Evolutionary conservation across 352 stramenopile genomes (phyloP), one percentile per base, ranked within the genome.

Genomic region (Lagenidium giganteum): DNA sequence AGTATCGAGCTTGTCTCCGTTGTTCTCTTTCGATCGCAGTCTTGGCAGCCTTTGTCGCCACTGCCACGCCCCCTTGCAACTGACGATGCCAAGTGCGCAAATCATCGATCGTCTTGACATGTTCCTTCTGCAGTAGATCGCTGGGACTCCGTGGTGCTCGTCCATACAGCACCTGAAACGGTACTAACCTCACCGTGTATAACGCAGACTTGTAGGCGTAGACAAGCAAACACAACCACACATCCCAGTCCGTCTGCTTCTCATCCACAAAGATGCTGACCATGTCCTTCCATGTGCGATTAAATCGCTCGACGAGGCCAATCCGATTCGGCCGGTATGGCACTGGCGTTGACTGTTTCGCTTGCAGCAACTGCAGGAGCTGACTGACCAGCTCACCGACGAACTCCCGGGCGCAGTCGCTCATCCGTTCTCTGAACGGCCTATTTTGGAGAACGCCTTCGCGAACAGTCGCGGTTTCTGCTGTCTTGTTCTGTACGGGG

Each of bases 201-300:
- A 27, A 12, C 18, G 35, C 35, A 5, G 35, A n/a, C 16, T 42
- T 28, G 35, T 42, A 42, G 6, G 35, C 35, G 35, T 26, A 42
- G 7, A 20, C 18, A 9, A 27, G 21, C 6, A 20, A n/a, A 24
- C 16, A 18, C 17, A 42, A 20, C 35, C 17, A 42, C 21, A 27
- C 35, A 8, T 42, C 35, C 35, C 17, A 42, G 35, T 42, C 35
- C 8, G 9, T 16, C n/a, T 42, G 18, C 7, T 42, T 7, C 35
- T 42, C 35, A 9, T 24, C n/a, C 35, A 42, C 35, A 20, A 27
- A 42, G 35, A 42, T 24, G 8, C 16, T 12, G 8, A 27, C 18
- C 9, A 42, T 42, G 35, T 42, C 35, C 16, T 42, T 42, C 35
- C 35, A 42, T 5, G 27, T 20, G 11, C 35, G 17, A 42, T 42